Evolutionary conservation across 192 early-diverging fungal species (phyloP).

Genomic region (Entomortierella parvispora): DNA sequence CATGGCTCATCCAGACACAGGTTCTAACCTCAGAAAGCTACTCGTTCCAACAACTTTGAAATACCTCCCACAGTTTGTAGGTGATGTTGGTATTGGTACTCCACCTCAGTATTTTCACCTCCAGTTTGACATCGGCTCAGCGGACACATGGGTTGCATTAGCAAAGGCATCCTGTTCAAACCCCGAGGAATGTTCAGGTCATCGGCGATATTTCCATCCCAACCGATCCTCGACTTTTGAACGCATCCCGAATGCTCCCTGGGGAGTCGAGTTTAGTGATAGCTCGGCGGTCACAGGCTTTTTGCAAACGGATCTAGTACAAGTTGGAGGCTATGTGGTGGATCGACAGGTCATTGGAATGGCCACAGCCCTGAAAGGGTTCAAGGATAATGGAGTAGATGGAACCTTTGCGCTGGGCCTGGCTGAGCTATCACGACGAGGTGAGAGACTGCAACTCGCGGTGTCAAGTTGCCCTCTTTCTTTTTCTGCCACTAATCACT

Average conservation of each 20-base stretch:
- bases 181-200: constrained; percentile 11
- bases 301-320: constrained; percentile 56
- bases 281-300: constrained; percentile 30
- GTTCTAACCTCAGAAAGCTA: too few relatives aligned
- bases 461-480: too few relatives aligned
- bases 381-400: constrained; percentile 58
- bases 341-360: constrained; percentile 67
- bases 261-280: constrained; percentile 43
- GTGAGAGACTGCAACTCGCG: background rate
- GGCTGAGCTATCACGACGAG: background rate
- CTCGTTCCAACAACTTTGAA: too few relatives aligned
- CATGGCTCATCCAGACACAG: background rate
- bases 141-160: constrained; percentile 66
- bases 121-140: constrained; percentile 65
- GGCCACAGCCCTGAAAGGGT: constrained; percentile 58
- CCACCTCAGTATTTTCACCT: constrained; percentile 69
- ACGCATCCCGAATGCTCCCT: constrained; percentile 6
- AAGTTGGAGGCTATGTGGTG: constrained; percentile 58
- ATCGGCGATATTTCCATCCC: constrained; percentile 15
- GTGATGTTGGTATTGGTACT: constrained; percentile 68
- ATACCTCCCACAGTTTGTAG: constrained; percentile 65
- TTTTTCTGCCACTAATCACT: too few relatives aligned
- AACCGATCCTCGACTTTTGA: constrained; percentile 14
- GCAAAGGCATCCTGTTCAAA: constrained; percentile 14
- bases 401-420: constrained; percentile 66